Conservation (phyloP, 345 rosid species). For the Brassica cretica region DNA sequence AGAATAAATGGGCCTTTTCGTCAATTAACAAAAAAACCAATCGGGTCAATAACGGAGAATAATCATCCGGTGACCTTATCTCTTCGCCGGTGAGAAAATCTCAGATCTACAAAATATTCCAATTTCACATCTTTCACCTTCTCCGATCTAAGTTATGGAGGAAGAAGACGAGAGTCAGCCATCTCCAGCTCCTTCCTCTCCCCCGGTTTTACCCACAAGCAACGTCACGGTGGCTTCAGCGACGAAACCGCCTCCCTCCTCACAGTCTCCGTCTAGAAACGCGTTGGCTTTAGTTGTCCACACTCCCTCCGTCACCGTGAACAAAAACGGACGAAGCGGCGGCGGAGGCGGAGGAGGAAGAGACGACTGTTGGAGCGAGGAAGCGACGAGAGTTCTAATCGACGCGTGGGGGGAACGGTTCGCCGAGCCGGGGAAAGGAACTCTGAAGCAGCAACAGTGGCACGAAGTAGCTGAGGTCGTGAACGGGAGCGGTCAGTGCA, state of each 20-base stretch:
- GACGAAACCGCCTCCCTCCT: constrained; percentile 31
- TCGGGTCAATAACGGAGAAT: constrained; percentile 41
- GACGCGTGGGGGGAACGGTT: constrained; percentile 93
- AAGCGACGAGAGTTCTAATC: constrained; percentile 76
- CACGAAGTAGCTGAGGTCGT: constrained; percentile 90
- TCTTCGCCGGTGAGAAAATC: constrained; percentile 35
- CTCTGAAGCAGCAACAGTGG: constrained; percentile 92
- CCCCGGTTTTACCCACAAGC: constrained; percentile 34
- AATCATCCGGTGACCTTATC: constrained; percentile 42
- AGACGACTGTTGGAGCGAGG: constrained; percentile 97
- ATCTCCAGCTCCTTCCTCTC: constrained; percentile 41
- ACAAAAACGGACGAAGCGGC: constrained; percentile 42
- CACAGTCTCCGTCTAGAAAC: constrained; percentile 32
- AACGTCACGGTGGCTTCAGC: constrained; percentile 43
- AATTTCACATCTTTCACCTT: not conserved
- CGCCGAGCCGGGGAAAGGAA: constrained; percentile 83
- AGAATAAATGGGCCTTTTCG: constrained; percentile 17
- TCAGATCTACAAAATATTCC: constrained; percentile 2
- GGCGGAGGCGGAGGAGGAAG: constrained; percentile 53
- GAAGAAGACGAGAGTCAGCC: constrained; percentile 59
- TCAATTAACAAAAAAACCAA: constrained; percentile 7
- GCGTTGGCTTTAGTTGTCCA: constrained; percentile 42
- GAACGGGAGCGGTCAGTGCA: constrained; percentile 57
- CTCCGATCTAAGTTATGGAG: constrained; percentile 41
- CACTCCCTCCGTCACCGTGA: constrained; percentile 35